A percentile compares a stretch with the other conserved stretches of the same genome.
Evolutionary conservation across 176 grass and related monocot species (phyloP).

Genomic region (Thalia dealbata): DNA sequence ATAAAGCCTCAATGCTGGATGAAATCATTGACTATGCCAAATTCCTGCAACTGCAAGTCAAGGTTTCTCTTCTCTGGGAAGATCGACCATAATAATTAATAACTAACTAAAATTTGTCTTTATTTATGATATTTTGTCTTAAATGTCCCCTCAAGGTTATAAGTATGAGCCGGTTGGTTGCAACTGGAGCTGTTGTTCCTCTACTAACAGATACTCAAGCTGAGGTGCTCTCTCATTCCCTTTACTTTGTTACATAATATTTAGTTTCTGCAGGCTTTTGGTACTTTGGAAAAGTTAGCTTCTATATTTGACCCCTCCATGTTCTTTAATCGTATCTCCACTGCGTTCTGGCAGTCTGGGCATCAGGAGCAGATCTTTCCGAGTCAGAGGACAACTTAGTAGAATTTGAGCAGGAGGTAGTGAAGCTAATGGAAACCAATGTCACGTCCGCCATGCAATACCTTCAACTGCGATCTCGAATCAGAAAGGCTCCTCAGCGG

Average conservation of each 20-base stretch:
- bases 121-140: neutral
- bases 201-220: constrained; percentile 15
- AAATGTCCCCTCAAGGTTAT: constrained; percentile 15
- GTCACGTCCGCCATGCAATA: constrained; percentile 18
- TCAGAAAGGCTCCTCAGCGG: constrained; percentile 16
- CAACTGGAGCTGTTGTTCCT: constrained; percentile 17
- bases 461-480: constrained; percentile 24
- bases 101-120: neutral
- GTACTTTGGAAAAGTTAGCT: too few relatives aligned
- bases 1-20: constrained; percentile 31
- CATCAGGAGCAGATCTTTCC: constrained; percentile 1
- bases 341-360: constrained; percentile 15
- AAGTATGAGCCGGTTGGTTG: constrained; percentile 28
- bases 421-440: constrained; percentile 23
- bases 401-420: constrained; percentile 27
- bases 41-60: constrained; percentile 28
- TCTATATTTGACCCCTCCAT: too few relatives aligned
- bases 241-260: neutral
- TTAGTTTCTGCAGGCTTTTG: too few relatives aligned
- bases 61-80: neutral
- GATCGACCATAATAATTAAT: neutral
- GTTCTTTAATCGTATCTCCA: neutral
- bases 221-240: constrained; percentile 15
- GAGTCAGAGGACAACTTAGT: constrained; percentile 15
- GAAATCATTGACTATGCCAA: constrained; percentile 33